Base-by-base conservation (phyloP, 345 rosid genomes). In the Populus alba region DNA sequence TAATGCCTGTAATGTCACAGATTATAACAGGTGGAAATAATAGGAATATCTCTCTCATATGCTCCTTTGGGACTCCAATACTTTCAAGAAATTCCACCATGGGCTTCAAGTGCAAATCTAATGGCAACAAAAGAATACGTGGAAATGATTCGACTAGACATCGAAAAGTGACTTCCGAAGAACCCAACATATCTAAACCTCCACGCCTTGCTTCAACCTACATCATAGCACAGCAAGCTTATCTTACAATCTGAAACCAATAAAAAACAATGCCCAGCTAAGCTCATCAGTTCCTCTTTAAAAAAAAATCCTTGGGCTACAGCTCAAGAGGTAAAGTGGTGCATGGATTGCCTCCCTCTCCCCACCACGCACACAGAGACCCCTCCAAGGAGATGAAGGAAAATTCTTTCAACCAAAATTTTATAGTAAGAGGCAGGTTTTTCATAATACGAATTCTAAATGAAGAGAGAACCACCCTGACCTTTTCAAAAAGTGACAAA, bases 171-270 rank as follows among this genome's bases (percentile, higher is more conserved):
- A 84, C 89, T 81, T 91, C 92, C 23, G 73, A 82, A 71, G 85
- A 81, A 23, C 90, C 93, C 78, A 95, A 33, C 91, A 82, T 88
- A 61, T 89, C 88, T 75, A 93, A 83, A 66, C 99, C 99, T 81
- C 99, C 99, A 68, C 95, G 94, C 84, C 97, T 90, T 73, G 98
- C 99, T 86, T 90, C 93, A 76, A 95, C 89, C 99, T 95, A 80
- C 49, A 81, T 25, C 77, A 78, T n/a, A 81, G 31, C 29, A 62
- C 27, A 7, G 55, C 8, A 45, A 74, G 41, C 63, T 81, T 72
- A 27, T 75, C 70, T 79, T 71, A 81, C n/a, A 70, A 70, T 57
- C 61, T 20, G 31, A 61, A 47, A 59, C 51, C 51, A 47, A 15
- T 47, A 4, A 47, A 47, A 47, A 12, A 47, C 17, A 47, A 15